A percentile compares a stretch with the other conserved stretches of the same genome.
These are phyloP conservation scores for Huntiella omanensis DNA, from an alignment of 2,329 filamentous ascomycete species.

Conservation along the genomic window DNA sequence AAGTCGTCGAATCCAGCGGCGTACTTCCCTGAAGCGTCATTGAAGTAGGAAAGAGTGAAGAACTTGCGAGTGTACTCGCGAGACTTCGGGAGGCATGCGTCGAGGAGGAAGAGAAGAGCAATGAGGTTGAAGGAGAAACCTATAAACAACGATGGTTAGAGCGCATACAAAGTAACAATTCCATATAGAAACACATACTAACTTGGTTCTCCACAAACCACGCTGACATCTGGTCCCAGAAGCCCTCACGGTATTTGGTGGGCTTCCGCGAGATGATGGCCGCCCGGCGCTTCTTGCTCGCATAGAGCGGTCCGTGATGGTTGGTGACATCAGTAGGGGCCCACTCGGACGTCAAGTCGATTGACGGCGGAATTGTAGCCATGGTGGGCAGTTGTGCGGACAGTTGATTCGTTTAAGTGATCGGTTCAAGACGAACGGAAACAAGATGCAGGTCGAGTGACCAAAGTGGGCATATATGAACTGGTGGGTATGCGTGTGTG, in stretches of 20 bases:
- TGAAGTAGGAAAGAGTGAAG: conserved; percentile 71
- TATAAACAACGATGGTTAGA: conserved; percentile 16
- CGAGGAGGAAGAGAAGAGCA: conserved; percentile 62
- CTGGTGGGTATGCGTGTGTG: background rate
- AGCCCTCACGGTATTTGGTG: conserved; percentile 8
- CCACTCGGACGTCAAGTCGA: conserved; percentile 10
- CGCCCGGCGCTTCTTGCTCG: conserved; percentile 10
- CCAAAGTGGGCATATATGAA: background rate
- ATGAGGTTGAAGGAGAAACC: conserved; percentile 75
- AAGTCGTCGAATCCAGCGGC: conserved; percentile 61
- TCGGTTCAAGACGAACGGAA: too few relatives aligned
- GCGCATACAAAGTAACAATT: background rate
- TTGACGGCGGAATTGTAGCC: conserved; percentile 4
- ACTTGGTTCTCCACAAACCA: conserved; percentile 68
- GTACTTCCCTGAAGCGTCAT: conserved; percentile 49
- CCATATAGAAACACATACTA: conserved; percentile 32
- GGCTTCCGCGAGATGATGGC: conserved; percentile 11
- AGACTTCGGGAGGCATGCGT: conserved; percentile 65
- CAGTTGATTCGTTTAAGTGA: background rate
- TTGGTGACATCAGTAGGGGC: conserved; percentile 11
- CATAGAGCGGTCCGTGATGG: conserved; percentile 11
- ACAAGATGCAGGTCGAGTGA: background rate
- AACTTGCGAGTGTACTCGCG: conserved; percentile 69
- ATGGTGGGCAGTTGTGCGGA: background rate
- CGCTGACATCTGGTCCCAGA: conserved; percentile 34